Evolutionary conservation across 1,139 yeast genomes (phyloP), one percentile per base, ranked within the genome.

Genomic region (Geotrichum carabidarum): DNA sequence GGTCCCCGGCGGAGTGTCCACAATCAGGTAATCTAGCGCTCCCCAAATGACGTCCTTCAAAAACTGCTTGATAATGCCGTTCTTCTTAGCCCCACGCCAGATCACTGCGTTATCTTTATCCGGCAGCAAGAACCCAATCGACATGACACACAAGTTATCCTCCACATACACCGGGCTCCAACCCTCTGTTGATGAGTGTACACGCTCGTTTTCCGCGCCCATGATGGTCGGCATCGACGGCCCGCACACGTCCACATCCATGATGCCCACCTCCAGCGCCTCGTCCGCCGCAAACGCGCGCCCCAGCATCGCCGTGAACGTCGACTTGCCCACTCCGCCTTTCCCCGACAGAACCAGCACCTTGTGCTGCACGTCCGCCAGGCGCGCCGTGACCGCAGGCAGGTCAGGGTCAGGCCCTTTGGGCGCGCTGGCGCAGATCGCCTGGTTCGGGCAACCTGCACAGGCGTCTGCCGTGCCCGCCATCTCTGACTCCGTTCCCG

Each of bases 1-100:
- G 0, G 99, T 93, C 0, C 99, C 99, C 0, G 99, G 99, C 0
- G 99, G 99, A 0, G 99, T 94, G 65, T 94, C 99, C 5, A 94
- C 87, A 14, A 94, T 79, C 63, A 94, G 74, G 66, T 88, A 93
- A 70, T 94, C 98, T 55, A 94, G 74, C 50, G 83, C 84, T 1
- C 96, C 96, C 99, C 99, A 94, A 64, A 89, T 89, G 1, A 93
- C 98, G 64, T 93, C 98, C 67, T 88, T 90, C 57, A 94, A 75
- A 65, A 94, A 94, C 72, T 90, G 96, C 65, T 94, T 94, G 57
- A 94, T 93, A 48, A 94, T 75, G 1, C 95, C 93, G 64, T 88
- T 90, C 72, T 94, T 94, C 73, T 93, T 94, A 11, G 91, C 85
- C 2, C 99, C 99, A 65, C 99, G 77, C 99, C 99, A 94, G 42